phyloP scores from a whole-genome alignment of 768 basidiomycete genomes.

The Amanita fuliginea region DNA sequence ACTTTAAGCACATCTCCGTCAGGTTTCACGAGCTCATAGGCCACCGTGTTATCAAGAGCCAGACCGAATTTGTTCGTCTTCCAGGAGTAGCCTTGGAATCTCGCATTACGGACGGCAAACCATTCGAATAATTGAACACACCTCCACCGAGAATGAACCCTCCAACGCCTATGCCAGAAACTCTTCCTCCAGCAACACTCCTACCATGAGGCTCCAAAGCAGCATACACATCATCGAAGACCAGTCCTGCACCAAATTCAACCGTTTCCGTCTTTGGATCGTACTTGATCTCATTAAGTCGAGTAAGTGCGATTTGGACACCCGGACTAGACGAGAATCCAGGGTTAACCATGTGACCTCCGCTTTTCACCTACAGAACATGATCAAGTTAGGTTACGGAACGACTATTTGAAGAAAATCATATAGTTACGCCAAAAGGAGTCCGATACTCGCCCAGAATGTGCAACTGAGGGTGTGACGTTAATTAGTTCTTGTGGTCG shows the following conservation, averaged over 20 bases:
- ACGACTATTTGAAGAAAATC: neutral
- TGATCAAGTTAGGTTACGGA: neutral
- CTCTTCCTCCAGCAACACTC: slow-evolving; percentile 37
- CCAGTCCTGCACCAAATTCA: slow-evolving; percentile 20
- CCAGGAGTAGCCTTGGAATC: slow-evolving; percentile 45
- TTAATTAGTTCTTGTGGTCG: neutral
- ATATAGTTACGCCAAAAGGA: neutral
- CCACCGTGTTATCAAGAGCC: slow-evolving; percentile 39
- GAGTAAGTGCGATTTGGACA: slow-evolving; percentile 34
- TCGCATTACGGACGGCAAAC: neutral
- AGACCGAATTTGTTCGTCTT: slow-evolving; percentile 51
- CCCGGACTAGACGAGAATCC: slow-evolving; percentile 40
- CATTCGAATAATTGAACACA: neutral
- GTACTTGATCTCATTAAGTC: slow-evolving; percentile 26
- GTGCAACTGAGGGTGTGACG: neutral
- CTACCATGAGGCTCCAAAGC: slow-evolving; percentile 27
- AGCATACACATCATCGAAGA: slow-evolving; percentile 42
- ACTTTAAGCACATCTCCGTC: slow-evolving; percentile 32
- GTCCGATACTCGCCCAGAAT: neutral
- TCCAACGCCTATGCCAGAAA: slow-evolving; percentile 20
- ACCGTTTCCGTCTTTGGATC: slow-evolving; percentile 19
- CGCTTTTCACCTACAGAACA: slow-evolving; percentile 32
- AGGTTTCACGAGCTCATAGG: slow-evolving; percentile 47
- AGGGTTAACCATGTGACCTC: slow-evolving; percentile 32
- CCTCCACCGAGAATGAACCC: too few species aligned